Base-by-base conservation (phyloP, 805 yeast species). In the Yamadazyma endophytica region DNA sequence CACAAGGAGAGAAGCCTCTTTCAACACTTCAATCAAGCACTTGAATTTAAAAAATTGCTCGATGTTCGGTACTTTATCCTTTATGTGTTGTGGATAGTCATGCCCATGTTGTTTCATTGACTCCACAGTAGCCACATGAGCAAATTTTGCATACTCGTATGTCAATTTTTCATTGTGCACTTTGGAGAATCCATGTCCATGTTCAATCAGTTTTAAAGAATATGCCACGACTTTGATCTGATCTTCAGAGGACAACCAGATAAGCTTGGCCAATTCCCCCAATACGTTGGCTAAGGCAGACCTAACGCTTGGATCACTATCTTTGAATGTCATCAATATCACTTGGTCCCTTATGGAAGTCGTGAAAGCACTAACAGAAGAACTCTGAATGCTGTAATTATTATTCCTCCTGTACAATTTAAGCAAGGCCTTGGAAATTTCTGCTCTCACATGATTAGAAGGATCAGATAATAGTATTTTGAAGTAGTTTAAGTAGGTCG, bases 391-490 rank as follows among this genome's bases (percentile, higher is more conserved):
- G 6, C 39, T 32, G 12, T 36, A 36, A 13, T 39, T 34, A 24
- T 26, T 20, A 5, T 18, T 5, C 6, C 43, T 23, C 30, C 56
- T 62, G 48, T 74, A 75, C 14, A 78, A 55, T 44, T 61, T 76
- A 9, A 63, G 51, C 26, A 88, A 56, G 4, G 71, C 67, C 42
- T 67, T 74, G 16, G 82, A 49, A 2, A 78, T 88, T 43, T 83
- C 87, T 6, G 66, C 50, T 43, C 95, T 69, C 1, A 85, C 94
- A 3, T 50, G 40, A 8, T 71, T 54, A 11, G 73, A 69, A 2
- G 75, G 63, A 49, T 88, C 96, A n/a, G 89, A 78, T 24, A 89
- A 59, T 20, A 85, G 63, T 94, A 94, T 83, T 4, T 95, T 95
- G 47, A 83, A 70, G 53, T 83, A 85, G 40, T 88, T 72, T 40